Base-by-base conservation (phyloP, 2,329 filamentous ascomycete genomes). In the Dactylellina cionopaga region DNA sequence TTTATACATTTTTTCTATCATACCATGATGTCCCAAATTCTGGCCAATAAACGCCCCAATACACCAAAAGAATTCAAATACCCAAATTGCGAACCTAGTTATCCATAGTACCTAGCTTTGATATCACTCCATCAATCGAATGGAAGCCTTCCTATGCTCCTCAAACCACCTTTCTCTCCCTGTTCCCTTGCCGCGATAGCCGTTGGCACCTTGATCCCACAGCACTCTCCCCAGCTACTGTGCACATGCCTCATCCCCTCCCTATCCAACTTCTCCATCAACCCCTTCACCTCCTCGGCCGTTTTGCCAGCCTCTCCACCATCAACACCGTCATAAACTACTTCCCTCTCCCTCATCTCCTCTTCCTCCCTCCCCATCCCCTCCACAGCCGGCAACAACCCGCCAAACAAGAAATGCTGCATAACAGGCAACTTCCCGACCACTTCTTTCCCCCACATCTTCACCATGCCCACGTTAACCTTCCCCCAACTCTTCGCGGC, bases 351-450 rank as follows among this genome's bases (percentile, higher is more conserved):
- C 7, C 83, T 81, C 10, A 82, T 84, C 0, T 81, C 81, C 47
- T 87, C 85, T 24, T 82, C 81, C 76, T 88, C 87, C 47, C 83
- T 85, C 74, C 87, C 90, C 95, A 99, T 98, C 0, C 87, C 91
- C 19, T 92, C 87, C 0, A 85, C 87, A 0, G 94, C 92, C 0
- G 92, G 89, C 1, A 99, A 85, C 54, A 99, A 81, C 6, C 88
- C 90, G 0, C 95, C 95, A 78, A 99, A 99, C 60, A 99, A 79
- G 77, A 99, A 99, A 80, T 99, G 96, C 81, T 99, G 95, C 92
- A 98, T 98, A 43, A 99, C 94, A 0, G 95, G 95, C 62, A 99
- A 80, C 81, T 99, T 99, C 29, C 90, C 89, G 55, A 99, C 81
- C 0, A 99, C 94, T 81, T 99, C 95, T 39, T 89, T 91, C 55